Evolutionary conservation across 2,329 filamentous ascomycete genomes (phyloP).

Genomic region (Aspergillus eucalypticola): DNA sequence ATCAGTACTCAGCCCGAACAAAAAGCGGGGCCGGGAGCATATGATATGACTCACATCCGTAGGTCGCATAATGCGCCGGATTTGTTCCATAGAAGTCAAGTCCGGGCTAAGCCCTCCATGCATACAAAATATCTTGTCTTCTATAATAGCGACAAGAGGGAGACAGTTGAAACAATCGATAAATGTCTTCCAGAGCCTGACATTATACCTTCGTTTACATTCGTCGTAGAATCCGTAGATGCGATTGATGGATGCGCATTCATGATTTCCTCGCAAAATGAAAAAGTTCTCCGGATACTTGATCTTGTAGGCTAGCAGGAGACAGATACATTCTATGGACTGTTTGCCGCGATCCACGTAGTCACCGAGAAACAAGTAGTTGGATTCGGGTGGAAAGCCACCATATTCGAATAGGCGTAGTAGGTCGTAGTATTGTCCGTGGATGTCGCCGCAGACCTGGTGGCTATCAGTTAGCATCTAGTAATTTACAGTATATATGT

Average conservation of each 20-base stretch:
- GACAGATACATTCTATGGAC: conserved; percentile 96
- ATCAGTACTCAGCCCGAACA: conserved; percentile 19
- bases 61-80: conserved; percentile 95
- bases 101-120: conserved; percentile 96
- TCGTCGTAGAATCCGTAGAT: conserved; percentile 65
- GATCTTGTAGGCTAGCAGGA: conserved; percentile 98
- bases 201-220: not conserved
- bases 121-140: conserved; percentile 72
- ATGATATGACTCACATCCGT: conserved; percentile 76
- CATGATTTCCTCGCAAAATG: conserved; percentile 96
- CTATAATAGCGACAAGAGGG: not conserved
- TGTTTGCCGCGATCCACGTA: conserved; percentile 99
- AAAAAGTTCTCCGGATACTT: conserved; percentile 99
- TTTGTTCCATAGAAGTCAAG: conserved; percentile 99
- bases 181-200: not conserved
- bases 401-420: not conserved
- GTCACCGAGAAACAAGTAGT: conserved; percentile 98
- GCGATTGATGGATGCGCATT: conserved; percentile 97
- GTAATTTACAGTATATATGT: too few species aligned
- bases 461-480: too few species aligned
- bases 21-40: not conserved
- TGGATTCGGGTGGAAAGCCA: conserved; percentile 95
- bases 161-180: conserved; percentile 71
- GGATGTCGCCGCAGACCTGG: not conserved
- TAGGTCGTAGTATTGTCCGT: not conserved